Evolutionary conservation across 2,329 filamentous ascomycete species (phyloP).

Genomic region (Rhynchosporium agropyri): DNA sequence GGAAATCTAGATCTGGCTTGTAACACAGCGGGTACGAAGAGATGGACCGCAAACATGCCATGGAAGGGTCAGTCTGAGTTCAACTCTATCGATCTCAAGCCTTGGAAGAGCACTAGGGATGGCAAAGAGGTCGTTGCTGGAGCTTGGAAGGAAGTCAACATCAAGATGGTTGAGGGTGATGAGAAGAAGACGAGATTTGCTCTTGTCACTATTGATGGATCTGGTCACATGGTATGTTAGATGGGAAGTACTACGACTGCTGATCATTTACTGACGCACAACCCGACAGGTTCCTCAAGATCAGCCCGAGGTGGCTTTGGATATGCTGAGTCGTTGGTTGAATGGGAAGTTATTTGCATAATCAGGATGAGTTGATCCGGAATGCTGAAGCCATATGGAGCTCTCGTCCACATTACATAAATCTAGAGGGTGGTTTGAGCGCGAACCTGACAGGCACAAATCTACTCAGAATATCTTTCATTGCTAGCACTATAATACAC

Average conservation of each 20-base stretch:
- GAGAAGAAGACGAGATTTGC: constrained; percentile 34
- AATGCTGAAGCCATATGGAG: background rate
- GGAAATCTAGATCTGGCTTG: constrained; percentile 63
- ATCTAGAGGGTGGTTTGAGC: no score
- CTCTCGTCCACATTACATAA: no score
- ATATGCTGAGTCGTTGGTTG: constrained; percentile 34
- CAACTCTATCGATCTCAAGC: constrained; percentile 39
- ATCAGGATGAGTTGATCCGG: background rate
- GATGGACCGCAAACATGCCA: constrained; percentile 46
- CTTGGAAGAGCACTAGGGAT: constrained; percentile 29
- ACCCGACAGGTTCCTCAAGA: constrained; percentile 31
- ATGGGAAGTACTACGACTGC: background rate
- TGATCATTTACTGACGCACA: background rate
- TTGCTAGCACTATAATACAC: no score
- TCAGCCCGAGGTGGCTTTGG: constrained; percentile 33
- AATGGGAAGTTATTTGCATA: constrained; percentile 29
- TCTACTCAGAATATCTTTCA: no score
- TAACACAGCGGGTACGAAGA: constrained; percentile 46
- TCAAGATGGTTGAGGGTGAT: constrained; percentile 31
- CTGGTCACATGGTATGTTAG: constrained; percentile 47
- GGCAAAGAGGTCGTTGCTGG: constrained; percentile 27
- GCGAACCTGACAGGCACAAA: no score
- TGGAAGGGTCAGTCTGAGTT: constrained; percentile 51
- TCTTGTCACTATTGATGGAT: constrained; percentile 43
- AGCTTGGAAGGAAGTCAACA: constrained; percentile 31